Percentiles rank a stretch among this genome's conserved stretches.
These are phyloP conservation scores for Pseudocercospora pini-densiflorae DNA, from an alignment of 2,329 filamentous ascomycete species.

Conservation along the genomic window DNA sequence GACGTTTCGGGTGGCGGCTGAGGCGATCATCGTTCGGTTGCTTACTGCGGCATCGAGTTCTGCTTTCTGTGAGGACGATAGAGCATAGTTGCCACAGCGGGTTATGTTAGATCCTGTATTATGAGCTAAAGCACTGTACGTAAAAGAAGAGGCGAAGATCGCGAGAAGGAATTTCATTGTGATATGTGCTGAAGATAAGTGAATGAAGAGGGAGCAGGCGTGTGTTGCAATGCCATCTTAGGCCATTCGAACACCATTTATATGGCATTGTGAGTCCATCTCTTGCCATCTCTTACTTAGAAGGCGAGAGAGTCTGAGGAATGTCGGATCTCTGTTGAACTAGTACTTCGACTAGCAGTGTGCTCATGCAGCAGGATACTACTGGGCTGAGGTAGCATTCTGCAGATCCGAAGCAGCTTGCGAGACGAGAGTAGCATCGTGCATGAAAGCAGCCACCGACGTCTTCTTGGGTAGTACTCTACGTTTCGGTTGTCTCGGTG, in stretches of 20 bases:
- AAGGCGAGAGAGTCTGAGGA: not conserved
- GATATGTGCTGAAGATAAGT: not conserved
- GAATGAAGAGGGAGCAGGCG: not conserved
- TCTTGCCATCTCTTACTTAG: not conserved
- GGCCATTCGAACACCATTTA: not conserved
- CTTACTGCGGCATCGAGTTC: conserved; percentile 7
- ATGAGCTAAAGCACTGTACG: not conserved
- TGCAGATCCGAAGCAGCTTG: no score
- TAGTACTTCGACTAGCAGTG: not conserved
- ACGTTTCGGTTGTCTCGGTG: not conserved
- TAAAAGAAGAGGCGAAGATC: not conserved
- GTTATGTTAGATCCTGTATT: not conserved
- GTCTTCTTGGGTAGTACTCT: no score
- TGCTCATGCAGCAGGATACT: not conserved
- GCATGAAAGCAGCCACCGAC: not conserved
- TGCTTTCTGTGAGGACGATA: conserved; percentile 2
- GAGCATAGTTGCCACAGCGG: not conserved
- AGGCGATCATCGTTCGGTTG: conserved; percentile 11
- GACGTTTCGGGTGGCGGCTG: conserved; percentile 12
- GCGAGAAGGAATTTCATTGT: not conserved
- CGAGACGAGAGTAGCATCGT: not conserved
- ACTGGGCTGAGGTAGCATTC: no score
- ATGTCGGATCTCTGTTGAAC: not conserved
- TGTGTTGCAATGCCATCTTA: not conserved
- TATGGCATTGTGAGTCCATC: not conserved